phyloP scores from a whole-genome alignment of 169 alveolate genomes.

The Cryptosporidium parvum region DNA sequence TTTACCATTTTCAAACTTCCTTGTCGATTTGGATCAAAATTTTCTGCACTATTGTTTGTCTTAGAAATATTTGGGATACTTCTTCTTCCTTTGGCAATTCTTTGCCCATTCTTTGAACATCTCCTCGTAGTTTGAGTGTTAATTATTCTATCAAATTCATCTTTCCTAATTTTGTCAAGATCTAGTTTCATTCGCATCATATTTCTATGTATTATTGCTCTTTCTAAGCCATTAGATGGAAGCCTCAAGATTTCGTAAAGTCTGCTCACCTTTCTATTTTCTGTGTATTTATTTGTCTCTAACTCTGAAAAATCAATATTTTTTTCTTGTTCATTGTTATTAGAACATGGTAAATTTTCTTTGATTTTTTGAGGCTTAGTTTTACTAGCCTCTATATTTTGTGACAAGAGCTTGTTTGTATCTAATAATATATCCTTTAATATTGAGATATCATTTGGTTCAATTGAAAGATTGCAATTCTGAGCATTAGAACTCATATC shows the following conservation, averaged over 20 bases:
- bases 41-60: neutral
- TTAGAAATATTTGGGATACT: neutral
- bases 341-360: neutral
- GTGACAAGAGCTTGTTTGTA: conserved; percentile 6
- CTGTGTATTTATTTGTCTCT: neutral
- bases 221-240: conserved; percentile 24
- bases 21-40: neutral
- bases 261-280: neutral
- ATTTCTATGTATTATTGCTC: conserved; percentile 29
- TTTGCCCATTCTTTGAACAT: conserved; percentile 22
- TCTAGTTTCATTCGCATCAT: conserved; percentile 59
- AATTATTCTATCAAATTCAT: neutral
- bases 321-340: neutral
- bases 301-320: neutral
- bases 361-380: neutral
- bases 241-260: neutral
- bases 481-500: neutral
- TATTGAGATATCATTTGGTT: conserved; percentile 3
- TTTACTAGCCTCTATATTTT: neutral
- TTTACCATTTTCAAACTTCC: conserved; percentile 17
- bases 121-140: neutral
- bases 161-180: conserved; percentile 29
- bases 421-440: conserved; percentile 15
- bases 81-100: conserved; percentile 29
- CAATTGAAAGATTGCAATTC: neutral